Conservation (phyloP, 352 stramenopile genomes). For the Thalassiosira hispida region DNA sequence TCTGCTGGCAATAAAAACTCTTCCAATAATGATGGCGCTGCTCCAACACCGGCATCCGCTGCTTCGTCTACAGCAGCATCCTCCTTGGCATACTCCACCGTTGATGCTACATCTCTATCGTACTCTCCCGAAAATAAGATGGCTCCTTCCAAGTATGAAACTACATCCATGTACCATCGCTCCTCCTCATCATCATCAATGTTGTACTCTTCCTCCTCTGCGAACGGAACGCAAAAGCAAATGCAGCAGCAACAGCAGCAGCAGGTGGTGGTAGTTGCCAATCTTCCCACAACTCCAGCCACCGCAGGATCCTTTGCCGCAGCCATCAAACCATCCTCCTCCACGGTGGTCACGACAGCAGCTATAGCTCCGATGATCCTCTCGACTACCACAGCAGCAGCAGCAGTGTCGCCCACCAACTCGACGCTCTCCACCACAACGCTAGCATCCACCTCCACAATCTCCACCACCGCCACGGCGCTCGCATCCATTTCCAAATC, state of each 20-base stretch:
- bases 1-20: too few relatives aligned
- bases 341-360: not conserved
- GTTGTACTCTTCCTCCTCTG: too few relatives aligned
- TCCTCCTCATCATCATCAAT: conserved; percentile 1
- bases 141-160: not conserved
- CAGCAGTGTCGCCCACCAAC: not conserved
- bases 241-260: too few relatives aligned
- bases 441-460: conserved; percentile 15
- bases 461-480: conserved; percentile 11
- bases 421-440: not conserved
- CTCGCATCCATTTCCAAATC: conserved; percentile 2
- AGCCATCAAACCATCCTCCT: not conserved
- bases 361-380: conserved; percentile 7
- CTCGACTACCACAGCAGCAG: conserved; percentile 7
- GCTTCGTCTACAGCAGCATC: not conserved
- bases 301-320: not conserved
- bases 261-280: too few relatives aligned
- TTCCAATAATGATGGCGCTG: too few relatives aligned
- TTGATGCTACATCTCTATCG: conserved; percentile 1
- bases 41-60: not conserved
- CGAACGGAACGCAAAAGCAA: too few relatives aligned
- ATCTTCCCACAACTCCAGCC: not conserved
- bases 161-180: too few relatives aligned
- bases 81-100: conserved; percentile 10
- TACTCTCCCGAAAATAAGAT: conserved; percentile 4